phyloP scores from a whole-genome alignment of 306 rosid genomes.

The Inga oerstediana region DNA sequence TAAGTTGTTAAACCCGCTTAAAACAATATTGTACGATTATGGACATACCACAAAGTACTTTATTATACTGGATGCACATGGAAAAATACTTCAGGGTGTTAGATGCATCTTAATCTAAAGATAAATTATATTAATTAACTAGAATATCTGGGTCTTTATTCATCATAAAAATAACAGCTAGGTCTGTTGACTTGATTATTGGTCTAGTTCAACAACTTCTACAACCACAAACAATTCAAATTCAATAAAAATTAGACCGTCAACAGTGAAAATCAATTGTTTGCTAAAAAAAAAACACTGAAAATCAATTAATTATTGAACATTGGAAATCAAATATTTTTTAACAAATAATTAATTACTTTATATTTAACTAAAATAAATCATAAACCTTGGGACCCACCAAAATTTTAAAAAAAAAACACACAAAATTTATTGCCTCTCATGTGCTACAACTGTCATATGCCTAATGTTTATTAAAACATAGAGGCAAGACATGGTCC shows the following conservation, averaged over 20 bases:
- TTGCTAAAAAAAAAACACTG: too few relatives aligned
- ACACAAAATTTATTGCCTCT: slow-evolving; percentile 16
- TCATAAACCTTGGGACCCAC: slow-evolving; percentile 1
- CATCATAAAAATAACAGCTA: neutral
- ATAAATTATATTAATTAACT: too few relatives aligned
- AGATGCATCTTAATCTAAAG: too few relatives aligned
- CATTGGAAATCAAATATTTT: neutral
- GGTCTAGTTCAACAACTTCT: neutral
- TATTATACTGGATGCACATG: too few relatives aligned
- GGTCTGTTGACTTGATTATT: neutral
- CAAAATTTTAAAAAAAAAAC: neutral
- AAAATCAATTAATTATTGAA: neutral
- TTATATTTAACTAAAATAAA: neutral
- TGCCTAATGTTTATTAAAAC: slow-evolving; percentile 6
- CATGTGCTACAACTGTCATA: slow-evolving; percentile 31
- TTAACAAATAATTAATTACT: neutral
- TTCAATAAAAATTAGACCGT: neutral
- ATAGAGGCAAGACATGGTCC: neutral
- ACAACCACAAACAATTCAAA: neutral
- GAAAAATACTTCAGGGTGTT: too few relatives aligned
- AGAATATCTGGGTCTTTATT: neutral
- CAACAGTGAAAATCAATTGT: neutral
- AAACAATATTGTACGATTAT: too few relatives aligned
- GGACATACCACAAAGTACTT: too few relatives aligned
- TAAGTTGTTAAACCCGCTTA: too few relatives aligned